phyloP scores from a whole-genome alignment of 2,329 filamentous ascomycete genomes.

The Botrytis medusae region DNA sequence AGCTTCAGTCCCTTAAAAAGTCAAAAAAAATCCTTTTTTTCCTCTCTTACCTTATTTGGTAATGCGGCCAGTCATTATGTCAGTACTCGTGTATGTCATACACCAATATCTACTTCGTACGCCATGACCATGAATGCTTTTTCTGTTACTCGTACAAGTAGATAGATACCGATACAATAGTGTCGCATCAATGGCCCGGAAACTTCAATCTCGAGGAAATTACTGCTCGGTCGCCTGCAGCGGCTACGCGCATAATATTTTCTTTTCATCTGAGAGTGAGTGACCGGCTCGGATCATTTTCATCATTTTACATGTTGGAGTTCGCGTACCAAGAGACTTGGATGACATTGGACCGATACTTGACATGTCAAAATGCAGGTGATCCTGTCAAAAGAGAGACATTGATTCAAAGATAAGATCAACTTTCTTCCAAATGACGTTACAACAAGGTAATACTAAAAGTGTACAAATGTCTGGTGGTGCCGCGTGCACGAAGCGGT shows the following conservation, averaged over 20 bases:
- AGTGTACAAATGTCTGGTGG: background rate
- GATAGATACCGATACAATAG: background rate
- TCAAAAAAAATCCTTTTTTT: background rate
- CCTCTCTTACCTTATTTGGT: background rate
- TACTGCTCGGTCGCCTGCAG: background rate
- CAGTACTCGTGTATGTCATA: background rate
- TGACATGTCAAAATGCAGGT: background rate
- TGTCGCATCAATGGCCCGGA: background rate
- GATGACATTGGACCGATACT: background rate
- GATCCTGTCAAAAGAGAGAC: background rate
- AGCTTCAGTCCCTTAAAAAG: background rate
- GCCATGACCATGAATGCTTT: too few relatives aligned
- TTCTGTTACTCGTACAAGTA: too few relatives aligned
- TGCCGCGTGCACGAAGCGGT: conserved; percentile 11
- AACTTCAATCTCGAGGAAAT: background rate
- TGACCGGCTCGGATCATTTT: background rate
- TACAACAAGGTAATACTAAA: background rate
- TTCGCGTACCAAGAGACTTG: background rate
- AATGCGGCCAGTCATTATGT: background rate
- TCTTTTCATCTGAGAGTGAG: background rate
- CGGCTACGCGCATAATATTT: background rate
- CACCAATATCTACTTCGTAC: background rate
- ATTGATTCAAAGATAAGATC: background rate
- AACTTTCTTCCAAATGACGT: background rate
- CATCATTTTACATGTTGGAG: background rate